Evolutionary conservation across 306 rosid genomes (phyloP), one percentile per base, ranked within the genome.

Genomic region (Corylus heterophylla): DNA sequence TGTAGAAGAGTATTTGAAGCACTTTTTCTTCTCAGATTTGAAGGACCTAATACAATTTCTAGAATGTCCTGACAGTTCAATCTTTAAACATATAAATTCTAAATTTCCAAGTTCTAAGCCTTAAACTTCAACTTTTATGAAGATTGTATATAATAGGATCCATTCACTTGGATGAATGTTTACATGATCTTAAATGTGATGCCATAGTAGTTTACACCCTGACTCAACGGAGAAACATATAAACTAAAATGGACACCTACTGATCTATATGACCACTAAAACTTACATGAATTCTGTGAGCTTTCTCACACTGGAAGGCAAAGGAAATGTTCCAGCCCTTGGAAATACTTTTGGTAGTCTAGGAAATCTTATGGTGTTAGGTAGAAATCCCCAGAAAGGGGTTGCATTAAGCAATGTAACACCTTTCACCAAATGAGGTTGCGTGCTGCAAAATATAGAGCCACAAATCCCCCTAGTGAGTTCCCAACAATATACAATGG

Each of bases 391-490:
- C 98, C 97, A 94, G 78, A 94, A 94, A 59, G 98, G 98, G 7
- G 97, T 94, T 52, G 98, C 98, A 79, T 94, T 94, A 69, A 94
- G 95, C 87, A 94, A 83, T 11, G 98, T 92, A 47, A 94, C 90
- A 8, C 98, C 98, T 82, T 94, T 94, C 52, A 94, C 98, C 77
- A 94, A 88, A 74, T 89, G 90, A 85, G 97, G 82, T 92, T 79
- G 67, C 86, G 31, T 25, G 98, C 98, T 0, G 98, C 97, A 78
- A 94, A 92, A 84, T 94, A 92, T 49, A 94, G 78, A 18, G 98
- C 97, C 80, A 94, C 98, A 31, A 83, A 89, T 82, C 98, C 98
- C 84, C 97, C 98, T 0, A 94, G 90, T 7, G 98, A 94, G 89
- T 94, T 94, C 42, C 98, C 98, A 8, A 84, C 92, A 22, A 94